Evolutionary conservation across 2,329 filamentous ascomycete genomes (phyloP), one percentile per base, ranked within the genome.

Genomic region (Nothopassalora personata): DNA sequence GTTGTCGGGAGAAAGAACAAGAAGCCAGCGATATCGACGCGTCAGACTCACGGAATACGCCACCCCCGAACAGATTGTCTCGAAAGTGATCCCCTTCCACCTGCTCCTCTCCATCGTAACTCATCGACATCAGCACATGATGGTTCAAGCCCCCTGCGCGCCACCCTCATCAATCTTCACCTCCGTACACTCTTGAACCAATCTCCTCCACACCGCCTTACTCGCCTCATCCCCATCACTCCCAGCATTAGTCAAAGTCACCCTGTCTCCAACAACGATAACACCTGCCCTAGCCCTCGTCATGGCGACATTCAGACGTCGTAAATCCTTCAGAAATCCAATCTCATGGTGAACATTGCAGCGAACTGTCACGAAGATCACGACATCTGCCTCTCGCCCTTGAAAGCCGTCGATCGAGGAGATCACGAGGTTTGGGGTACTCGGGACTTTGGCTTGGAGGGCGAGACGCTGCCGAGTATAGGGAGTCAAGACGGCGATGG

Each of bases 231-330:
- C 31, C 31, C 31, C 31, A 33, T 33, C 31, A 33, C 31, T 33
- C 10, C n/a, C n/a, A n/a, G 31, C 31, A 33, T 33, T 33, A 33
- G 43, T 18, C 54, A 56, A 36, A 15, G 54, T 56, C 46, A n/a
- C 13, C n/a, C 46, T 45, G 43, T 56, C 46, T 5, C 54, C 54
- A 50, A 56, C 50, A 27, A 56, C 36, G 30, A 56, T 56, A 36
- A 56, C 46, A 13, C 54, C 46, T 8, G 54, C 46, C 43, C 36
- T 50, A 13, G 54, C 54, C 33, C 54, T 56, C 19, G 54, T 56
- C 54, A 56, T 51, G 3, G 54, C 54, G 13, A 56, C 54, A 51
- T 56, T 56, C 30, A 56, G 23, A 13, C 54, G 54, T 15, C 55
- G 30, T n/a, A 34, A 34, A 15, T 57, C 55, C 15, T 36, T 57